Evolutionary conservation across 768 basidiomycete species (phyloP).

Genomic region (Asterophora lycoperdoides): DNA sequence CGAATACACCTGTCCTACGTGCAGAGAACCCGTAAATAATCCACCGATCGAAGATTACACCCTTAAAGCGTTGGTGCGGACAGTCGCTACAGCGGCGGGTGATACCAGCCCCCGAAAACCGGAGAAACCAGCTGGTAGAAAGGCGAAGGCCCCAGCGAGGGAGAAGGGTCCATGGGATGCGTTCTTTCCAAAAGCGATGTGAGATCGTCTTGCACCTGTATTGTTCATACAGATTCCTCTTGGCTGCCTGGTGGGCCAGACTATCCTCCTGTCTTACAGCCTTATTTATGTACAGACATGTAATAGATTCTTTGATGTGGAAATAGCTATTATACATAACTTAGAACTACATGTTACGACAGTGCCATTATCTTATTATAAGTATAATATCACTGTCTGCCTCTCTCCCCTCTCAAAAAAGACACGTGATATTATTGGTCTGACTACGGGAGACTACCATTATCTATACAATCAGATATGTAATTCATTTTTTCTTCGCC

Average conservation of each 20-base stretch:
- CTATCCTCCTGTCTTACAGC: too few species aligned
- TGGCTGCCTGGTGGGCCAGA: background rate
- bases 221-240: background rate
- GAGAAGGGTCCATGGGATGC: conserved; percentile 38
- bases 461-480: too few species aligned
- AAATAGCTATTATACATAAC: too few species aligned
- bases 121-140: conserved; percentile 10
- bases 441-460: too few species aligned
- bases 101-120: conserved; percentile 40
- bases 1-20: conserved; percentile 65
- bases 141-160: conserved; percentile 19
- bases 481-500: conserved; percentile 37
- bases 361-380: background rate
- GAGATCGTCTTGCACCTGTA: background rate
- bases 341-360: conserved; percentile 5
- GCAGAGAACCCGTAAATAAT: conserved; percentile 44
- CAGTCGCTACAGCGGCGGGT: conserved; percentile 44
- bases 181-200: conserved; percentile 35
- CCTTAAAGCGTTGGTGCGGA: conserved; percentile 52
- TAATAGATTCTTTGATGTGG: background rate
- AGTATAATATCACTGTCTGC: too few species aligned
- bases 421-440: too few species aligned
- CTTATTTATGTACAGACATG: background rate
- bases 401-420: too few species aligned
- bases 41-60: conserved; percentile 59